Base-by-base conservation (phyloP, 225 moss, liverwort and hornwort genomes). In the Sphagnum contortum region DNA sequence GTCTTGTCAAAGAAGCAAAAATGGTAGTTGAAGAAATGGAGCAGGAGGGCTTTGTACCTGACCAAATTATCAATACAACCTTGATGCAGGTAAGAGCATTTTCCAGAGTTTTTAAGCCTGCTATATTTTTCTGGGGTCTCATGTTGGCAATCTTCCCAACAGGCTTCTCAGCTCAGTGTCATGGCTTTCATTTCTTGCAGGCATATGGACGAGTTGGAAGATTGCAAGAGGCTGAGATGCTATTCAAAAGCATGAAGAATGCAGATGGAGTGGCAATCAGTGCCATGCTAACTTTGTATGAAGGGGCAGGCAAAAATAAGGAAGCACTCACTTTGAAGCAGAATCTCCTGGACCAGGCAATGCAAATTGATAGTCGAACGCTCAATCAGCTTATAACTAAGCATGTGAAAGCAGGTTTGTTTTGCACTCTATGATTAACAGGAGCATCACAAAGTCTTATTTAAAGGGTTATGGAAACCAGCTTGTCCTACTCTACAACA, bases 391-490 rank as follows among this genome's bases (percentile, higher is more conserved):
- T 84, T 47, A 75, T 93, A 45, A 70, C 75, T 67, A 87, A 67
- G 71, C 80, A 85, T 62, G 89, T 87, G 48, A 91, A 89, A 70
- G 79, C 91, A 86, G 92, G 95, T 94, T 63, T 68, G 73, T 72
- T 53, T 46, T 55, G 3, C 14, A 49, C 57, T 57, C 8, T 53
- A 64, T 9, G 50, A 29, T 29, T 29, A 29, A 29, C 1, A 29
- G 29, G 29, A 29, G 0, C 29, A 29, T 29, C 29, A 29, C 29
- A 29, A 29, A 29, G 29, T 29, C 1, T 29, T 29, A 29, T 29
- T 29, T 29, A 29, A 29, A 29, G 29, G 29, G 29, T 29, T 29
- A 29, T n/a, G n/a, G n/a, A n/a, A n/a, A n/a, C 29, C 29, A 29
- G 29, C 29, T 29, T 29, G 29, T 29, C 29, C 29, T 29, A 29